Conservation (phyloP, 495 filamentous ascomycete genomes). For the Tetracladium marchalianum region DNA sequence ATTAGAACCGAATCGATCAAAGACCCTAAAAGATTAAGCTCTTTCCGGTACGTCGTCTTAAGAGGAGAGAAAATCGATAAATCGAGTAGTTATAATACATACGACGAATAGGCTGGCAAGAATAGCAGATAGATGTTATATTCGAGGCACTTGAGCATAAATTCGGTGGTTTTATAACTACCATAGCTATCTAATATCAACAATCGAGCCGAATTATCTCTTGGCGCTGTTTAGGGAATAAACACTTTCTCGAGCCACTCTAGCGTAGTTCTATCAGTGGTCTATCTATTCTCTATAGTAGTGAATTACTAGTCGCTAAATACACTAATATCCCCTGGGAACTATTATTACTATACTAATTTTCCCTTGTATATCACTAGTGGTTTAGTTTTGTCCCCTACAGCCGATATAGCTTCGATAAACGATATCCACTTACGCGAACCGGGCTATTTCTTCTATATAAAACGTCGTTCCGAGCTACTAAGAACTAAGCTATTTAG, state of each 20-base stretch:
- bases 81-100: background rate
- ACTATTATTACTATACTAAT: too few species aligned
- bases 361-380: constrained; percentile 1
- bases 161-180: too few species aligned
- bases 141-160: background rate
- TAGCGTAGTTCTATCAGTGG: too few species aligned
- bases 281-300: too few species aligned
- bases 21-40: background rate
- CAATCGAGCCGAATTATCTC: too few species aligned
- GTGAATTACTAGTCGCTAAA: too few species aligned
- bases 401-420: background rate
- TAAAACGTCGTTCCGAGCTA: background rate
- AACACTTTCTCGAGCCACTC: too few species aligned
- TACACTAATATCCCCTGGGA: background rate
- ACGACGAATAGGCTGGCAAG: background rate
- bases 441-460: constrained; percentile 2
- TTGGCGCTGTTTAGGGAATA: too few species aligned
- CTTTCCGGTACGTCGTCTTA: background rate
- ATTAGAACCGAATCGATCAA: background rate
- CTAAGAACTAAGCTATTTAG: constrained; percentile 4
- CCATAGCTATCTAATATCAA: too few species aligned
- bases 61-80: too few species aligned
- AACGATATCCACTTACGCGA: background rate
- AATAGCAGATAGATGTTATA: background rate
- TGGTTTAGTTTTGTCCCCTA: background rate